Evolutionary conservation across 83 land plant genomes (phyloP), one percentile per base, ranked within the genome.

Genomic region (Larix sibirica): DNA sequence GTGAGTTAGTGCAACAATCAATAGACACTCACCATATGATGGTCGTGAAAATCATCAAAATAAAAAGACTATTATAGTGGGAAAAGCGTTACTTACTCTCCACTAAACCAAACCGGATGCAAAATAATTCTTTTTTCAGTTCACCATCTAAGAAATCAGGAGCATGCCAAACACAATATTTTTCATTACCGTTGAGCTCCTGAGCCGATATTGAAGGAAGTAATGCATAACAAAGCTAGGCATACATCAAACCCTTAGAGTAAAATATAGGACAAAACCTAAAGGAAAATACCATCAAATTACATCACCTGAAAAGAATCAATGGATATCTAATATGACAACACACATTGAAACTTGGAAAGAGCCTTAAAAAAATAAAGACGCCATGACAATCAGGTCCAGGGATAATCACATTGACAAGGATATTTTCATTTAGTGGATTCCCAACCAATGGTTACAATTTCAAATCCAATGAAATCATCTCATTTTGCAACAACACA

Each of bases 141-240:
- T 96, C 97, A 10, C 98, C 98, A 83, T 96, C 97, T n/a, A 97
- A 86, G 77, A 86, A 96, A 86, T 96, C 97, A 31, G 87, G 38
- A 0, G 98, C 98, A 78, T 96, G 97, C 98, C 98, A 96, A 10
- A 94, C 91, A 83, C 97, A 94, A 0, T 96, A 88, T 82, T 94
- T 95, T 1, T 95, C 96, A 65, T 94, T 96, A 2, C 98, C 98
- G 40, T 86, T 90, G 78, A 94, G 98, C 77, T 92, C 98, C 75
- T 96, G 97, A 40, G 94, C 74, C 0, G 87, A 40, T 74, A 88
- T 90, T 0, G 88, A 50, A 28, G 95, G 81, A 14, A 88, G 20
- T 31, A 95, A 96, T 95, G 87, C 33, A 74, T 20, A 44, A 74
- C 26, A 74, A 74, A 44, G 23, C 56, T 38, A 74, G 7, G 77